Conservation (phyloP, 345 rosid genomes). For the Lepidium africanum region DNA sequence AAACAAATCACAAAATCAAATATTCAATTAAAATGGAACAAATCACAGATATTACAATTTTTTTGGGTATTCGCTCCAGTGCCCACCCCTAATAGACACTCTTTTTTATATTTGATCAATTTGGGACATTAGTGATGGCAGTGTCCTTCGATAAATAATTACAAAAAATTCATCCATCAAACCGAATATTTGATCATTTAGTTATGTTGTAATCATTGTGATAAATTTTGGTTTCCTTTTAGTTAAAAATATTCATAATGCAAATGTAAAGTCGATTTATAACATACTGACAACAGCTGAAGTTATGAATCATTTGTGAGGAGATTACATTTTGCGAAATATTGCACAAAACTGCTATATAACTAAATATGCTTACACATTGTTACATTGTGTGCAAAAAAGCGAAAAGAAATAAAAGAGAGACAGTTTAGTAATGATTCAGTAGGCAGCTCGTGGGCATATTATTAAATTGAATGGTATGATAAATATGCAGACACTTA, state of each 20-base stretch:
- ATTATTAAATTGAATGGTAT: neutral
- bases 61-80: too few species aligned
- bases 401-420: neutral
- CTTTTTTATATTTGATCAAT: neutral
- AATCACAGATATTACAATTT: too few species aligned
- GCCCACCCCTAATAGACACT: too few species aligned
- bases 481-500: constrained; percentile 3
- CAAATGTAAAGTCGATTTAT: neutral
- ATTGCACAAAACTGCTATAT: neutral
- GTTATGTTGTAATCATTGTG: neutral
- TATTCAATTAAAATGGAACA: too few species aligned
- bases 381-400: neutral
- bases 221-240: neutral
- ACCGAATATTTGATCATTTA: neutral
- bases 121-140: too few species aligned
- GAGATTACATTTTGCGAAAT: neutral
- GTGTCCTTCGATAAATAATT: too few species aligned
- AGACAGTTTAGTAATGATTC: constrained; percentile 17
- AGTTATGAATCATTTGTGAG: neutral
- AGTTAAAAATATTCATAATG: neutral
- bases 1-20: too few species aligned
- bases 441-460: constrained; percentile 8
- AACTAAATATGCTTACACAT: neutral
- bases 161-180: neutral
- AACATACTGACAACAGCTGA: too few species aligned